phyloP scores from a whole-genome alignment of 257 asterid genomes.

The Parsonsia alboflavescens region DNA sequence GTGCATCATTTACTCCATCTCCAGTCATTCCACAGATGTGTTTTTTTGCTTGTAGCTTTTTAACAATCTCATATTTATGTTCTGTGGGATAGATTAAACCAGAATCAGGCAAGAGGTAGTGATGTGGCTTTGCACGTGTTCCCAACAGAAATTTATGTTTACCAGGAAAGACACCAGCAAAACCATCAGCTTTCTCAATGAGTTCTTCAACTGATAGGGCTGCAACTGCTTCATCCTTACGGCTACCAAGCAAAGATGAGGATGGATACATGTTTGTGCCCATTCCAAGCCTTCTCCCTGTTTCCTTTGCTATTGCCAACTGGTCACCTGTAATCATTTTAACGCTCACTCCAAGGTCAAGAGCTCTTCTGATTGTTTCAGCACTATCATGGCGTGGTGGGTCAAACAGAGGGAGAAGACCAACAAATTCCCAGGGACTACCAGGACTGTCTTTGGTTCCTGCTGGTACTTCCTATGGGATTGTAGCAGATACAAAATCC shows the following conservation, averaged over 20 bases:
- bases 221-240: constrained; percentile 23
- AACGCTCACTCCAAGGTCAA: constrained; percentile 71
- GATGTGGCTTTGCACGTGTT: neutral
- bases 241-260: constrained; percentile 29
- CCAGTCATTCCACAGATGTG: constrained; percentile 46
- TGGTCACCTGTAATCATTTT: constrained; percentile 76
- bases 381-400: constrained; percentile 89
- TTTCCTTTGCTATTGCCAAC: constrained; percentile 39
- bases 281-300: constrained; percentile 41
- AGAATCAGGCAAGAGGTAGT: neutral
- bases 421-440: constrained; percentile 61
- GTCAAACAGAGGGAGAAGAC: constrained; percentile 71
- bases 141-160: constrained; percentile 8
- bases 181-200: constrained; percentile 39
- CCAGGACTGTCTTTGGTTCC: constrained; percentile 66
- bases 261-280: constrained; percentile 43
- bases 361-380: constrained; percentile 66
- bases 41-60: constrained; percentile 28
- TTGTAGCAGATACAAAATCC: neutral
- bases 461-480: constrained; percentile 41
- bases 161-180: constrained; percentile 42
- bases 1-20: constrained; percentile 45
- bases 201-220: constrained; percentile 29
- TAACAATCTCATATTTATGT: constrained; percentile 39
- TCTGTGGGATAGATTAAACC: constrained; percentile 15